Evolutionary conservation across 106 monocot genomes (phyloP), one percentile per base, ranked within the genome.

Genomic region (Hemerocallis citrina): DNA sequence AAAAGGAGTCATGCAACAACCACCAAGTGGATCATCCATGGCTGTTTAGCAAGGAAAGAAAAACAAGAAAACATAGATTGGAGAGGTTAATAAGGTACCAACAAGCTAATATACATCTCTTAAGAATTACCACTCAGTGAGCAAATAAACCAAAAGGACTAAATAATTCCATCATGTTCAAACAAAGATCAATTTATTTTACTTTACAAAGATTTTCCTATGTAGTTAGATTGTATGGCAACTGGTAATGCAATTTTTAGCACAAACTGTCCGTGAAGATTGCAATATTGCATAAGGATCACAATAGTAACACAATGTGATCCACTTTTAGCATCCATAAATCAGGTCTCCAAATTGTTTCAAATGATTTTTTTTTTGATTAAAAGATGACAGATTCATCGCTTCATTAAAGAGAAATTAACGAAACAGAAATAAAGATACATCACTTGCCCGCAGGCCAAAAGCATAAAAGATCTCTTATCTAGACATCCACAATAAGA

Each of bases 1-100:
- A 73, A 64, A 57, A 25, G 98, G 92, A 21, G 85, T 88, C 52
- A 98, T 59, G 25, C 75, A 68, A 66, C 98, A 92, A 54, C 88
- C 92, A 66, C 98, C 98, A 61, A 98, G 81, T 9, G 98, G 98
- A 72, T 98, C 98, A 62, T 69, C 85, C 19, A 75, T 41, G n/a
- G 92, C 98, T 98, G 50, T 21, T 78, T 27, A 54, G 37, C 31
- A 37, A 41, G 39, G 30, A 52, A 66, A 34, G 12, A 5, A 61
- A 33, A 67, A 25, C 37, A 37, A 20, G 13, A 57, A 21, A 57
- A 36, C 35, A 34, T 35, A 9, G n/a, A n/a, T n/a, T n/a, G 22
- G 21, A 57, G 19, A 57, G 12, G 27, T 57, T 20, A n/a, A 20
- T n/a, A 57, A 34, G 35, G 9, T 27, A 34, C 22, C 36, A 21